Base-by-base conservation (phyloP, 148 eudicot species). In the Agrostemma githago region DNA sequence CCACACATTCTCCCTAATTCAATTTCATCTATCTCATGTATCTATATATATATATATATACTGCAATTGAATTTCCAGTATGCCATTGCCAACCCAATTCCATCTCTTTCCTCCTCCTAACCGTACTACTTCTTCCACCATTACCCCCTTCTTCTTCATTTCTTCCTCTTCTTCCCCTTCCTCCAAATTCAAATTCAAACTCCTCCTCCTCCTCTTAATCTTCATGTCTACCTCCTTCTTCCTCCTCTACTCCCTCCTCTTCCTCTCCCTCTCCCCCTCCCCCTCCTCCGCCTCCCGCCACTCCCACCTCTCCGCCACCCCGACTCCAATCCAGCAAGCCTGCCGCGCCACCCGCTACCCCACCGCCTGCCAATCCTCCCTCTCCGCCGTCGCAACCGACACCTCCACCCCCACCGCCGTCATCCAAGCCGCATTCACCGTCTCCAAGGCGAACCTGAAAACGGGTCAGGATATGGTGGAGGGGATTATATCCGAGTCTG, bases 341-440 rank as follows among this genome's bases (percentile, higher is more conserved):
- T 94, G 98, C 68, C 70, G 39, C 62, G 89, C 91, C 16, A 89
- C 98, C 0, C 85, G 90, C 0, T 83, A 74, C 76, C 89, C 95
- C 0, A 78, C 83, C 58, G 56, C 76, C 2, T 94, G 97, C 74
- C 83, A 73, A 5, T 46, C 86, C 51, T 75, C 79, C 8, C 58
- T 93, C 8, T 14, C 75, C 17, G 26, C 74, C n/a, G 10, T 63
- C 58, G 75, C 84, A 19, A 44, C 60, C 5, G 64, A 8, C 21
- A 60, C 62, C 60, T 79, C 85, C 4, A 70, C 43, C 58, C 81
- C 92, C 8, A 37, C 62, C 6, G 75, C 83, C 3, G 71, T 87
- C 4, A 86, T 91, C 40, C 78, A 77, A 37, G 79, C 89, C 5
- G 86, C 93, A 0, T 21, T 88, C 2, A 41, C 53, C 5, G 69